A percentile compares a stretch with the other conserved stretches of the same genome.
Conservation (phyloP, 257 asterid species). For the Solanum chiquidenum region DNA sequence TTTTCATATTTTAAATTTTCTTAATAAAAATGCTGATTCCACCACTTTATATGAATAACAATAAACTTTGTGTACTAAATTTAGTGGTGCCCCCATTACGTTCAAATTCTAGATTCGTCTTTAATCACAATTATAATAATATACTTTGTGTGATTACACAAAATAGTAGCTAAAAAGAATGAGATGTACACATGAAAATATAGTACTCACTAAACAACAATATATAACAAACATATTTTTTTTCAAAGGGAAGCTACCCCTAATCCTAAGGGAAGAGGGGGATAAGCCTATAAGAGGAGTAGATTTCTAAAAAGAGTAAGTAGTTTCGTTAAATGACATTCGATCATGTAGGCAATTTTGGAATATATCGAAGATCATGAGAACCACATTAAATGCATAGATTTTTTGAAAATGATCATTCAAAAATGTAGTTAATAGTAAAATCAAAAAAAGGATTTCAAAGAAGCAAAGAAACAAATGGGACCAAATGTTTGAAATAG, state of each 20-base stretch:
- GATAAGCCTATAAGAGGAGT: neutral
- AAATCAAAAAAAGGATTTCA: too few relatives aligned
- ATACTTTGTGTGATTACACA: too few relatives aligned
- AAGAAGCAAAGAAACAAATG: neutral
- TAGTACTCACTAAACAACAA: too few relatives aligned
- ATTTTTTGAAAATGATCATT: neutral
- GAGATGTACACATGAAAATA: too few relatives aligned
- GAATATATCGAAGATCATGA: constrained; percentile 24
- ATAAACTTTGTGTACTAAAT: too few relatives aligned
- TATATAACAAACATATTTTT: neutral
- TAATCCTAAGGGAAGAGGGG: neutral
- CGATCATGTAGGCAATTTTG: constrained; percentile 16
- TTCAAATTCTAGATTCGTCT: too few relatives aligned
- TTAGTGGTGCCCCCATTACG: too few relatives aligned
- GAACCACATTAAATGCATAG: constrained; percentile 43
- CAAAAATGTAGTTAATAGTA: neutral
- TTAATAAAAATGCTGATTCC: too few relatives aligned
- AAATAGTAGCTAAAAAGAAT: too few relatives aligned
- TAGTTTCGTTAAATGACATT: neutral
- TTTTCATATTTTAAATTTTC: too few relatives aligned
- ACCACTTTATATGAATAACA: too few relatives aligned
- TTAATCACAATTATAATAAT: too few relatives aligned
- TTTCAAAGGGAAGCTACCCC: neutral
- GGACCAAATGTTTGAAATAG: neutral
- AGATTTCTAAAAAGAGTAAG: neutral